Evolutionary conservation across 2,329 filamentous ascomycete genomes (phyloP).

Genomic region (Exserohilum turcica): DNA sequence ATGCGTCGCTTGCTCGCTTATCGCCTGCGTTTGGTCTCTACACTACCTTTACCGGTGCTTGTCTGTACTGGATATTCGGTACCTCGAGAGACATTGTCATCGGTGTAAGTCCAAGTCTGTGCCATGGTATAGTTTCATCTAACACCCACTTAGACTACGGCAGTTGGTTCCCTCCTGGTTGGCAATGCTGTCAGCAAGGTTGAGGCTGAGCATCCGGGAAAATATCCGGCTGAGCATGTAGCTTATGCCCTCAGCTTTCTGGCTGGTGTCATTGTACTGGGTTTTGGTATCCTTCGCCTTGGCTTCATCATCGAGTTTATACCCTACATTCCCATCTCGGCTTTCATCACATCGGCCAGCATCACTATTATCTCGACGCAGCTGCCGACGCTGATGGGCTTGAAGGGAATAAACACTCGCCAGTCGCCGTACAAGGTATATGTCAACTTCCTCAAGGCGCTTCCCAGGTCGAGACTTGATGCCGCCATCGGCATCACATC

Average conservation of each 20-base stretch:
- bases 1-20: constrained; percentile 79
- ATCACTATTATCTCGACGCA: constrained; percentile 87
- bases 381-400: constrained; percentile 77
- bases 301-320: constrained; percentile 96
- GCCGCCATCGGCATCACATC: constrained; percentile 88
- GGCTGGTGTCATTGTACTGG: constrained; percentile 74
- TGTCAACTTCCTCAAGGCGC: constrained; percentile 77
- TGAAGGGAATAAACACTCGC: constrained; percentile 73
- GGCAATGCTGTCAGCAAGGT: constrained; percentile 77
- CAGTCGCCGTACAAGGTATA: constrained; percentile 80
- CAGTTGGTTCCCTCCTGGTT: constrained; percentile 88
- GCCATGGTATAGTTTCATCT: neutral
- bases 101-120: constrained; percentile 64
- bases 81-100: constrained; percentile 98
- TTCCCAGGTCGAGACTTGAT: constrained; percentile 72
- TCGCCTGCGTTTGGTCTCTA: constrained; percentile 82
- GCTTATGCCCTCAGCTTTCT: constrained; percentile 81
- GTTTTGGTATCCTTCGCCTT: constrained; percentile 76
- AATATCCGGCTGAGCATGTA: constrained; percentile 66
- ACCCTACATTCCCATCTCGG: constrained; percentile 84
- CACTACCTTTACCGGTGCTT: constrained; percentile 91
- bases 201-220: constrained; percentile 60
- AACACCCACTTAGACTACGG: constrained; percentile 69
- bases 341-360: constrained; percentile 96
- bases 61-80: constrained; percentile 95